Evolutionary conservation across 768 basidiomycete species (phyloP).

Genomic region (Scleroderma bovista): DNA sequence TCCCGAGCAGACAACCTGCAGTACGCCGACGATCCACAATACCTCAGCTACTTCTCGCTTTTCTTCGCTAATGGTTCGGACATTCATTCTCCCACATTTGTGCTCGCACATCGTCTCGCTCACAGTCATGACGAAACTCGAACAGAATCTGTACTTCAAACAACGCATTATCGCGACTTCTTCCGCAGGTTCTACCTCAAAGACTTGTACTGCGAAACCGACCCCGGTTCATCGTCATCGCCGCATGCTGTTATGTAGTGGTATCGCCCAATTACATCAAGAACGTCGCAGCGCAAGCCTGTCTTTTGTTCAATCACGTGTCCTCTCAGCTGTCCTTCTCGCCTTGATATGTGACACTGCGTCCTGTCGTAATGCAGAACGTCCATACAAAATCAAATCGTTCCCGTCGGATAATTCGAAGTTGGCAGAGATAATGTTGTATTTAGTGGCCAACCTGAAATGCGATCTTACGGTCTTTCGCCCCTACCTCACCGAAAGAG

Average conservation of each 20-base stretch:
- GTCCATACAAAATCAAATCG: conserved; percentile 69
- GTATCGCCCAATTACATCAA: conserved; percentile 95
- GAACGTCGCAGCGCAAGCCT: conserved; percentile 79
- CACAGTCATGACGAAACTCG: too few relatives aligned
- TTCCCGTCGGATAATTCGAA: conserved; percentile 87
- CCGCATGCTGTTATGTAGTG: conserved; percentile 93
- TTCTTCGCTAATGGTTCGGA: conserved; percentile 77
- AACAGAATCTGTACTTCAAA: too few relatives aligned
- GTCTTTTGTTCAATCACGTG: too few relatives aligned
- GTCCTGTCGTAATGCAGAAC: conserved; percentile 35
- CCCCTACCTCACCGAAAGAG: too few relatives aligned
- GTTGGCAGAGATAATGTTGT: conserved; percentile 99
- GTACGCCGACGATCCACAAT: too few relatives aligned
- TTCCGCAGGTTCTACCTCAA: too few relatives aligned
- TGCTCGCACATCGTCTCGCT: too few relatives aligned
- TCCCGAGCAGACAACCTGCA: conserved; percentile 74
- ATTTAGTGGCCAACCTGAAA: conserved; percentile 92
- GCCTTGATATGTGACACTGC: not conserved
- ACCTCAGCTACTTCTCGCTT: conserved; percentile 76
- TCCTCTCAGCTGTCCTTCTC: too few relatives aligned
- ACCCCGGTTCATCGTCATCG: conserved; percentile 88
- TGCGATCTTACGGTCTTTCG: conserved; percentile 93
- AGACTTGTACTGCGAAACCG: too few relatives aligned
- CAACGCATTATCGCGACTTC: too few relatives aligned
- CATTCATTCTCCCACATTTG: not conserved